Percentiles rank a stretch among this genome's conserved stretches.
phyloP scores from a whole-genome alignment of 352 stramenopile genomes.

The Blastocystis sp. region DNA sequence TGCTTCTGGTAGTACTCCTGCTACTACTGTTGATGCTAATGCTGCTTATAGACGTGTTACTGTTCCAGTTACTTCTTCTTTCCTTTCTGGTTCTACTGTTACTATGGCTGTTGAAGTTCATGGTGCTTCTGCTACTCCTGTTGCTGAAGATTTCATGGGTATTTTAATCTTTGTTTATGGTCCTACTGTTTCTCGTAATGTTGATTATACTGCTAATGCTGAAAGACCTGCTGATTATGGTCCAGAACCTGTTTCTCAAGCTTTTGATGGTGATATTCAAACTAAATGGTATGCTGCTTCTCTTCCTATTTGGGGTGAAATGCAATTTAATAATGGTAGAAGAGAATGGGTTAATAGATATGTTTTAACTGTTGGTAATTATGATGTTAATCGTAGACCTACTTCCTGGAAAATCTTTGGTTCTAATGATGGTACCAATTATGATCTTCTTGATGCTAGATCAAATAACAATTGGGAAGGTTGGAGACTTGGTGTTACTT shows the following conservation, averaged over 20 bases:
- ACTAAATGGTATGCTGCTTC: conserved; percentile 8
- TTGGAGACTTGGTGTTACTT: too few species aligned
- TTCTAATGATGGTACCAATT: conserved; percentile 1
- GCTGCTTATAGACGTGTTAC: conserved; percentile 1
- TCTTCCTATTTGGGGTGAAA: neutral
- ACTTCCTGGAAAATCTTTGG: conserved; percentile 6
- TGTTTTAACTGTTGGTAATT: neutral
- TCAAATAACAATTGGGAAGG: too few species aligned
- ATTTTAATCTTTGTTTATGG: too few species aligned
- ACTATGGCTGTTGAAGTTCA: conserved; percentile 23
- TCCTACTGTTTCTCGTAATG: too few species aligned
- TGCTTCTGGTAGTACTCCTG: neutral
- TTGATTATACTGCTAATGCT: too few species aligned
- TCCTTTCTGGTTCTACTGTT: neutral
- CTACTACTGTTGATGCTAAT: neutral
- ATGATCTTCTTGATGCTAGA: conserved; percentile 10
- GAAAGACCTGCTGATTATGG: neutral
- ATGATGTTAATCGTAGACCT: conserved; percentile 3
- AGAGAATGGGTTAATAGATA: conserved; percentile 31
- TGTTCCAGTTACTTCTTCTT: neutral
- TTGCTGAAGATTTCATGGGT: conserved; percentile 14
- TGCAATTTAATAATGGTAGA: conserved; percentile 1
- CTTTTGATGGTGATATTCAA: conserved; percentile 4
- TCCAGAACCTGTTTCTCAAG: neutral
- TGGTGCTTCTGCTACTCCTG: neutral